Evolutionary conservation across 1,139 yeast genomes (phyloP).

Genomic region (Geotrichum phurueaensis): DNA sequence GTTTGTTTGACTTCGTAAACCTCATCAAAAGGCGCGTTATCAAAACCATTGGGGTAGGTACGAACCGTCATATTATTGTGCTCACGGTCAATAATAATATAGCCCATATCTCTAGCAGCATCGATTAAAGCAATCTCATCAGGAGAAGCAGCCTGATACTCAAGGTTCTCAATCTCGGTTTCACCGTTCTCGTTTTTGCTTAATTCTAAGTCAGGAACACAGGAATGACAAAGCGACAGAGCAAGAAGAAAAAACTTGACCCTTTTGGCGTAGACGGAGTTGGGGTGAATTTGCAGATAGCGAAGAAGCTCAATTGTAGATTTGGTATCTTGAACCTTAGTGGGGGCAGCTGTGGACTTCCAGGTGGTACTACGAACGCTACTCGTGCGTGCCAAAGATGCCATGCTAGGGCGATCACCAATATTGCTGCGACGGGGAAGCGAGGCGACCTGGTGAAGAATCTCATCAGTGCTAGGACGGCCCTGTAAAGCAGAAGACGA

Average conservation of each 20-base stretch:
- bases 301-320: slow-evolving; percentile 59
- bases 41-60: slow-evolving; percentile 82
- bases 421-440: slow-evolving; percentile 32
- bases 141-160: slow-evolving; percentile 91
- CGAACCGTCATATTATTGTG: slow-evolving; percentile 57
- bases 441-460: slow-evolving; percentile 34
- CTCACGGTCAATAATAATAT: slow-evolving; percentile 64
- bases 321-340: slow-evolving; percentile 36
- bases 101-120: slow-evolving; percentile 94
- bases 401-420: slow-evolving; percentile 50
- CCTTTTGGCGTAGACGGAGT: slow-evolving; percentile 59
- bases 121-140: slow-evolving; percentile 90
- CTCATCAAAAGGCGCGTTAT: slow-evolving; percentile 55
- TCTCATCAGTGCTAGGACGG: slow-evolving; percentile 29
- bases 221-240: slow-evolving; percentile 82
- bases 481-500: slow-evolving; percentile 11
- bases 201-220: slow-evolving; percentile 58
- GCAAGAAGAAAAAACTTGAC: slow-evolving; percentile 75
- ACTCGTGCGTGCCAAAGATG: slow-evolving; percentile 34
- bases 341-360: slow-evolving; percentile 36
- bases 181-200: slow-evolving; percentile 30
- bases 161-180: slow-evolving; percentile 46
- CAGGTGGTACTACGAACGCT: slow-evolving; percentile 29
- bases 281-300: slow-evolving; percentile 67
- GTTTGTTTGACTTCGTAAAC: slow-evolving; percentile 68